Conservation (phyloP, 2,329 filamentous ascomycete species). For the Rhynchosporium graminicola region DNA sequence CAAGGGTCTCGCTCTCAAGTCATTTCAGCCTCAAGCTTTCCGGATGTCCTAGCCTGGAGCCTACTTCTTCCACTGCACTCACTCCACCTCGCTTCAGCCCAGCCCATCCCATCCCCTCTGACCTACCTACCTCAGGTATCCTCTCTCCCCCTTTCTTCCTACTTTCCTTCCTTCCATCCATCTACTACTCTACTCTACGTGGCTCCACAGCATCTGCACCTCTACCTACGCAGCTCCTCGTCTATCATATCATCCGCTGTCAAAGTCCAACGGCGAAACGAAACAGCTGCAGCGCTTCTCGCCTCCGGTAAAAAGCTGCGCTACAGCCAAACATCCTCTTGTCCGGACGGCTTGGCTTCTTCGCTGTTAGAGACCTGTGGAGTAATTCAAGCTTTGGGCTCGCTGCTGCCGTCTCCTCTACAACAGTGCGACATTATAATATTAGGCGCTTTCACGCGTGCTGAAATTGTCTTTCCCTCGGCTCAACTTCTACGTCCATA, state of each 20-base stretch:
- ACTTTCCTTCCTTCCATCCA: not conserved
- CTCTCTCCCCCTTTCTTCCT: not conserved
- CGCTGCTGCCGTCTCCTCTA: not conserved
- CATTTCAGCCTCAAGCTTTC: not conserved
- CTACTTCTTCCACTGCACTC: not conserved
- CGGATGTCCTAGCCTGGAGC: not conserved
- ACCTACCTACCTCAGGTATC: too few relatives aligned
- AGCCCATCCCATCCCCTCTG: not conserved
- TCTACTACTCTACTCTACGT: not conserved
- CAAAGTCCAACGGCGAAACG: slow-evolving; percentile 4
- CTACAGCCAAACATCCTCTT: slow-evolving; percentile 14
- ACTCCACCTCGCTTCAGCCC: not conserved
- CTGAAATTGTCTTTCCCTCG: slow-evolving; percentile 4
- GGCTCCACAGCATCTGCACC: slow-evolving; percentile 3
- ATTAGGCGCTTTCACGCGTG: slow-evolving; percentile 16
- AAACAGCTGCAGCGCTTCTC: slow-evolving; percentile 1
- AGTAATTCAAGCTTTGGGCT: slow-evolving; percentile 10
- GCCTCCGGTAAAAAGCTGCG: slow-evolving; percentile 16
- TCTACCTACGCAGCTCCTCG: slow-evolving; percentile 2
- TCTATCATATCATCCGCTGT: not conserved
- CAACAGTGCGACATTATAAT: not conserved
- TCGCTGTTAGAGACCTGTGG: not conserved
- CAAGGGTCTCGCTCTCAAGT: not conserved
- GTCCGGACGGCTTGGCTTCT: slow-evolving; percentile 13
- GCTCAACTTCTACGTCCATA: not conserved